phyloP scores from a whole-genome alignment of 176 grass and related monocot genomes.

The Bothriochloa decipiens region DNA sequence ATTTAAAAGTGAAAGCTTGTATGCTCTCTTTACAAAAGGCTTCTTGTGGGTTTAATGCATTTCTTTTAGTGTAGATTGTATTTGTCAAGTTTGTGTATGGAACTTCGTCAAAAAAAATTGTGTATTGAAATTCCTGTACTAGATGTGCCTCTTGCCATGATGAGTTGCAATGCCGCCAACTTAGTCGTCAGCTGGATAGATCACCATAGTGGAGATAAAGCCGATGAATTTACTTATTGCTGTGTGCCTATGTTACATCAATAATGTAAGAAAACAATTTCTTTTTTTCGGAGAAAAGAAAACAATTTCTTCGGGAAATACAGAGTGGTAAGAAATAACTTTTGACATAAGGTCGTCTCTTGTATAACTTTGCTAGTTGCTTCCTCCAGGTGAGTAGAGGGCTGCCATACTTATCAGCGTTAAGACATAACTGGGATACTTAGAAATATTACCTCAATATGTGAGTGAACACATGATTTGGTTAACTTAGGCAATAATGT shows the following conservation, averaged over 20 bases:
- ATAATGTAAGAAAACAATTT: not conserved
- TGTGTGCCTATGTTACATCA: too few species aligned
- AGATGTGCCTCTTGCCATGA: too few species aligned
- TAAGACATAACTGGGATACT: not conserved
- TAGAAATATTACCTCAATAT: not conserved
- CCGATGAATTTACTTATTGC: not conserved
- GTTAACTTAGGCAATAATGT: not conserved
- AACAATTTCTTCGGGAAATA: not conserved
- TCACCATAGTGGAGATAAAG: not conserved
- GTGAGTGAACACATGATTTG: not conserved
- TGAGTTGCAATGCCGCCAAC: not conserved
- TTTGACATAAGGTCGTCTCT: not conserved
- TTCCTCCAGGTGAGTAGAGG: not conserved
- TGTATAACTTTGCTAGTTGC: not conserved
- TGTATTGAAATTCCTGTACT: too few species aligned
- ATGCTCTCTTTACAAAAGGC: not conserved
- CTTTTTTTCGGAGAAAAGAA: too few species aligned
- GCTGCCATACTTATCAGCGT: not conserved
- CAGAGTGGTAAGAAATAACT: not conserved
- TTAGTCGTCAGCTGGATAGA: not conserved
- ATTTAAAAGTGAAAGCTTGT: constrained; percentile 16
- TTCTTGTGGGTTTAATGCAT: not conserved
- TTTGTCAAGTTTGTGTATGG: not conserved
- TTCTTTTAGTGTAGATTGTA: not conserved
- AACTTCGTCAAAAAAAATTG: too few species aligned